A percentile compares a stretch with the other conserved stretches of the same genome.
These are phyloP conservation scores for Penicillium sp. DNA, from an alignment of 2,329 filamentous ascomycete species.

Conservation along the genomic window DNA sequence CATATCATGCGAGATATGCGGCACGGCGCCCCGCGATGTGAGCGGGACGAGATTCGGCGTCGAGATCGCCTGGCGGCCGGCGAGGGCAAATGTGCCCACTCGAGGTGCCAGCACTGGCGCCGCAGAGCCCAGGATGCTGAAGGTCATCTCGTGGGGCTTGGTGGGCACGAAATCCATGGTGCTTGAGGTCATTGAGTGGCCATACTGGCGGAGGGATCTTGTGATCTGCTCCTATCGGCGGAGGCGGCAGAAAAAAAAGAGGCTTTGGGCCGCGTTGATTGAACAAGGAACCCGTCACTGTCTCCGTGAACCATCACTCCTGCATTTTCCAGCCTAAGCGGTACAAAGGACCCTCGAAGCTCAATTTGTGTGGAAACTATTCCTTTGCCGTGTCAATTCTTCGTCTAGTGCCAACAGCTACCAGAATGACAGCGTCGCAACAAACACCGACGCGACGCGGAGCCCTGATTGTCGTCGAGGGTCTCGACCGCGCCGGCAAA, in stretches of 20 bases:
- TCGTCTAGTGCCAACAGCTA: neutral
- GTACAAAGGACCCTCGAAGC: neutral
- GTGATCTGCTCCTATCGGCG: slow-evolving; percentile 24
- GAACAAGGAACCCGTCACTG: slow-evolving; percentile 7
- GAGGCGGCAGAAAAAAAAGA: slow-evolving; percentile 21
- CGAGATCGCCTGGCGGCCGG: slow-evolving; percentile 65
- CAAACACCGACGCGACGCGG: slow-evolving; percentile 53
- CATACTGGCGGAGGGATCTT: slow-evolving; percentile 10
- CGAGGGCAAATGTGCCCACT: slow-evolving; percentile 67
- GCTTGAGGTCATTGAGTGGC: slow-evolving; percentile 16
- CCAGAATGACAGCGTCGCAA: slow-evolving; percentile 19
- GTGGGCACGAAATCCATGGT: slow-evolving; percentile 34
- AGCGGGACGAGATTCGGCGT: slow-evolving; percentile 82
- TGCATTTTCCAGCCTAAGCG: neutral
- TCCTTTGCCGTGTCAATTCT: neutral
- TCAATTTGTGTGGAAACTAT: neutral
- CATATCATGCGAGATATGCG: slow-evolving; percentile 87
- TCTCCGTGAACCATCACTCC: neutral
- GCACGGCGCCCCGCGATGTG: slow-evolving; percentile 80
- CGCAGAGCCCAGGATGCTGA: slow-evolving; percentile 38
- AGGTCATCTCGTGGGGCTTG: slow-evolving; percentile 40
- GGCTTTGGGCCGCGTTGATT: slow-evolving; percentile 6
- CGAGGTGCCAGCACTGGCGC: slow-evolving; percentile 55
- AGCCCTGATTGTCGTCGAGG: slow-evolving; percentile 81
- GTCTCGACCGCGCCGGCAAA: slow-evolving; percentile 87